Percentiles rank a stretch among this genome's conserved stretches.
These are phyloP conservation scores for Corniculantispora saksenae DNA, from an alignment of 2,329 filamentous ascomycete species.

Conservation along the genomic window DNA sequence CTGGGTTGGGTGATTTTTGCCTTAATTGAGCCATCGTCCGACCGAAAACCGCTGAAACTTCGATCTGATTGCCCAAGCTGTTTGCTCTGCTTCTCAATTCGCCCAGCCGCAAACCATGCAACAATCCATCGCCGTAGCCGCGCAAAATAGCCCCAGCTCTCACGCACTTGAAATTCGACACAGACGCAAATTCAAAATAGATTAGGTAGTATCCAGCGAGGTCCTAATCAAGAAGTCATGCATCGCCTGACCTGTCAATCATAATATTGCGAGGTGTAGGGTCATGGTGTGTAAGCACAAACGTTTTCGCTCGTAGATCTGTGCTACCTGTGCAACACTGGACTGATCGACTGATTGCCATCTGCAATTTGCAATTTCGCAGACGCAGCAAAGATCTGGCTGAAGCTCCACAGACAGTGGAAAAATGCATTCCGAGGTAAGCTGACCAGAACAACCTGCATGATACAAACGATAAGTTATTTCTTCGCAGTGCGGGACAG, in stretches of 20 bases:
- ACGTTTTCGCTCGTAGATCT: not conserved
- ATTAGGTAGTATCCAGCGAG: conserved; percentile 2
- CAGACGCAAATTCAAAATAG: conserved; percentile 6
- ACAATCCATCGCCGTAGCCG: conserved; percentile 4
- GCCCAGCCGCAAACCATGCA: conserved; percentile 3
- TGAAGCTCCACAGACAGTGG: not conserved
- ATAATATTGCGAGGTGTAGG: not conserved
- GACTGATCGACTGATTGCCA: not conserved
- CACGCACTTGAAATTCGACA: conserved; percentile 2
- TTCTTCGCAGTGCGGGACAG: conserved; percentile 36
- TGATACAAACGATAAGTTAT: conserved; percentile 29
- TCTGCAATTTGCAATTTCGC: conserved; percentile 5
- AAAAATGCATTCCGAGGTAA: conserved; percentile 24
- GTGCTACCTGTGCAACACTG: not conserved
- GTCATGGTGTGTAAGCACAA: conserved; percentile 1
- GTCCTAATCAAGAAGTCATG: conserved; percentile 6
- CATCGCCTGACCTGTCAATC: not conserved
- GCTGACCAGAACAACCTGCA: conserved; percentile 31
- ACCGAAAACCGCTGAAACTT: not conserved
- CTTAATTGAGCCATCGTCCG: conserved; percentile 1
- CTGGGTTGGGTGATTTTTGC: conserved; percentile 2
- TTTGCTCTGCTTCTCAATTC: conserved; percentile 1
- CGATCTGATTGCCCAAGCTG: not conserved
- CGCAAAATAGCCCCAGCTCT: not conserved
- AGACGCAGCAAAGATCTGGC: not conserved